phyloP scores from a whole-genome alignment of 306 rosid genomes.

The Prunus davidiana region DNA sequence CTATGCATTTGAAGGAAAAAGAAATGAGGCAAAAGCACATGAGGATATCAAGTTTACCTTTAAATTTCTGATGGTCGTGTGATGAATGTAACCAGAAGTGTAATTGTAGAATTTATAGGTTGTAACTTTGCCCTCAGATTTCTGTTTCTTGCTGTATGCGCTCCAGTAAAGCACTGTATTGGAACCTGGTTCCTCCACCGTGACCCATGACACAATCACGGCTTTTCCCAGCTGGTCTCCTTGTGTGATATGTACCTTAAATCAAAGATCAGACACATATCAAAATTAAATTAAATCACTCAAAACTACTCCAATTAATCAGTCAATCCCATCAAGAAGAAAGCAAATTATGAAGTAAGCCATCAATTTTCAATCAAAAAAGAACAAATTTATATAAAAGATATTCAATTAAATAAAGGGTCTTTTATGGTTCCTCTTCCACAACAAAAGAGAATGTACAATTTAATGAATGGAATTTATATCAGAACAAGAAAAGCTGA shows the following conservation, averaged over 20 bases:
- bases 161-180: conserved; percentile 48
- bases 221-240: conserved; percentile 63
- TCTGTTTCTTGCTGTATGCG: conserved; percentile 17
- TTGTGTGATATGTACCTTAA: conserved; percentile 67
- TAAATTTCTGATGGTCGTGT: conserved; percentile 35
- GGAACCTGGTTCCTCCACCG: conserved; percentile 52
- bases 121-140: conserved; percentile 31
- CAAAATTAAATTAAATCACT: not conserved
- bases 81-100: conserved; percentile 64
- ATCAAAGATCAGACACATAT: conserved; percentile 3
- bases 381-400: not conserved
- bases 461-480: too few species aligned
- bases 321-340: not conserved
- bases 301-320: not conserved
- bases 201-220: conserved; percentile 63
- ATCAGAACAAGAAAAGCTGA: too few species aligned
- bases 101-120: conserved; percentile 52
- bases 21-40: not conserved
- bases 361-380: not conserved
- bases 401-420: too few species aligned
- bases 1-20: not conserved
- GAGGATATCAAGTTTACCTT: conserved; percentile 18
- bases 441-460: not conserved
- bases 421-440: too few species aligned
- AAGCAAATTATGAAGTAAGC: not conserved